Evolutionary conservation across 805 yeast species (phyloP), one percentile per base, ranked within the genome.

Genomic region (Wickerhamiella occidentalis): DNA sequence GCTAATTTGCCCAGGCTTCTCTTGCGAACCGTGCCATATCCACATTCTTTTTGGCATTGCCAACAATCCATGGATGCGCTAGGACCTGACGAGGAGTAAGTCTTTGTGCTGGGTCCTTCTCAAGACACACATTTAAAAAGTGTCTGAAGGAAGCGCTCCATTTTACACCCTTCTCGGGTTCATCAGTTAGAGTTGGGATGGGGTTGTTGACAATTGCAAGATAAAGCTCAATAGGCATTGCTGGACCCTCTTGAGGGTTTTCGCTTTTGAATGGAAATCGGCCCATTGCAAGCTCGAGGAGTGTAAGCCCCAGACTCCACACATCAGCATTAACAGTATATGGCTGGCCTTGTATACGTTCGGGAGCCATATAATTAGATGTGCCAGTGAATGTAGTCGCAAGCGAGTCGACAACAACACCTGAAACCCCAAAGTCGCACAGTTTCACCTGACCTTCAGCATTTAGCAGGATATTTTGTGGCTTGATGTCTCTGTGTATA

Each of bases 331-430:
- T 85, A 2, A 90, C 96, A 9, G 95, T 82, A 61, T 92, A 92
- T 1, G 96, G 92, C 61, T 86, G 90, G 25, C 96, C 96, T 68
- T 85, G 85, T 47, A 92, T 90, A 58, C 98, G 74, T 65, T 92
- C 98, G 0, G 98, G 98, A 0, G 98, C 97, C 98, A 92, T 92
- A 65, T 92, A 92, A 63, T 85, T 90, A 9, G 95, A 88, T 0
- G 98, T 92, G 1, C 98, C 98, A 0, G 96, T 92, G 61, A 88
- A 92, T 0, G 98, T 92, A 1, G 95, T 85, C 1, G 97, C 97
- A 43, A 92, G 70, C 0, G 96, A 86, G 64, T 92, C 83, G 28
- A 90, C 95, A 17, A 92, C 95, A 61, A 86, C 96, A 9, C 98
- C 98, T 61, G 94, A 82, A 23, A 92, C 98, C 18, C 98, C 98